A percentile compares a stretch with the other conserved stretches of the same genome.
phyloP scores from a whole-genome alignment of 345 rosid genomes.

The Dipteronia dyeriana region DNA sequence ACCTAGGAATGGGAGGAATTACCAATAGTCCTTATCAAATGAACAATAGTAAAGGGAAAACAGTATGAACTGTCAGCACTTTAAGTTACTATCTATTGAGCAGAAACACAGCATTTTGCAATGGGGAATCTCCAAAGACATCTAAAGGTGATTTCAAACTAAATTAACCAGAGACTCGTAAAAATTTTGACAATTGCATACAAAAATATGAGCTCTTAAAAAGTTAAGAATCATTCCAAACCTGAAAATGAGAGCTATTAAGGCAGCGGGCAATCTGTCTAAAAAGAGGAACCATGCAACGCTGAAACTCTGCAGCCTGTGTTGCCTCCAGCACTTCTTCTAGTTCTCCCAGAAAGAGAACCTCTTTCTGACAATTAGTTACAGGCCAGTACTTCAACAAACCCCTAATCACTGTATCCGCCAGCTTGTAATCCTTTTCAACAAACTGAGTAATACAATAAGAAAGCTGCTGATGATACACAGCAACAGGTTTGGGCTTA shows the following conservation, averaged over 20 bases:
- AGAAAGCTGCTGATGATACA: constrained; percentile 84
- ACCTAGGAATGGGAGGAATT: not conserved
- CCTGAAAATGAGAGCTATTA: constrained; percentile 93
- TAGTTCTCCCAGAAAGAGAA: constrained; percentile 88
- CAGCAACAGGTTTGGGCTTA: constrained; percentile 66
- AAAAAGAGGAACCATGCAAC: constrained; percentile 83
- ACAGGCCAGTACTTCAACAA: constrained; percentile 89
- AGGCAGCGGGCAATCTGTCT: constrained; percentile 82
- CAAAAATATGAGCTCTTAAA: constrained; percentile 12
- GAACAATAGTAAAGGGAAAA: not conserved
- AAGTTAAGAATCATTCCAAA: constrained; percentile 21
- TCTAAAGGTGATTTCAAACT: not conserved
- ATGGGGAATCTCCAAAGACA: not conserved
- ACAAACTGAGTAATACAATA: constrained; percentile 87
- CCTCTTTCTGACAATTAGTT: constrained; percentile 84
- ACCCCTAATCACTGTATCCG: constrained; percentile 80
- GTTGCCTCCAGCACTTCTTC: constrained; percentile 94
- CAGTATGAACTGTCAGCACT: not conserved
- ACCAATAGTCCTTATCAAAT: not conserved
- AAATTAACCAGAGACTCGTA: not conserved
- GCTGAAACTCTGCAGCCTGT: constrained; percentile 79
- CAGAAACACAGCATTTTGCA: not conserved
- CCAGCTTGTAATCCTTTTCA: constrained; percentile 90
- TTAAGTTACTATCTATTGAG: not conserved
- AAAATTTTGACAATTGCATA: not conserved